A percentile compares a stretch with the other conserved stretches of the same genome.
Evolutionary conservation across 2,329 filamentous ascomycete genomes (phyloP).

Genomic region (Berkeleyomyces rouxiae): DNA sequence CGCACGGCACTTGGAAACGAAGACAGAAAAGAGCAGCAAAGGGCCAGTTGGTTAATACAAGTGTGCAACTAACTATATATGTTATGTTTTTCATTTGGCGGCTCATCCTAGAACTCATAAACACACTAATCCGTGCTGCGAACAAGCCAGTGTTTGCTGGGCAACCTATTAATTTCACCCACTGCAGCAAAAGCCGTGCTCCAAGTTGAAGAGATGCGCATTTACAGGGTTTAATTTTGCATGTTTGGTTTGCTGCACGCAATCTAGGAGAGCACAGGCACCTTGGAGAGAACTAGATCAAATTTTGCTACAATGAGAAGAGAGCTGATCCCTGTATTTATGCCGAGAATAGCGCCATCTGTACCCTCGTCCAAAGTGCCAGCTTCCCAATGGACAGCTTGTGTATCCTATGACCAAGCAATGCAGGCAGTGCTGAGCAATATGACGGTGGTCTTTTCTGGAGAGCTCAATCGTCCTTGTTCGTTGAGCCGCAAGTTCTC

Average conservation of each 20-base stretch:
- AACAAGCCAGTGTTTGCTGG: neutral
- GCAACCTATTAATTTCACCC: neutral
- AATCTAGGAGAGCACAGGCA: neutral
- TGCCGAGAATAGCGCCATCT: constrained; percentile 1
- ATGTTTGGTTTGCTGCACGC: neutral
- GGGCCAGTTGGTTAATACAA: no score
- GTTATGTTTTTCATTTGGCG: no score
- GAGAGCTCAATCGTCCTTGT: neutral
- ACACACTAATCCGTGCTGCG: neutral
- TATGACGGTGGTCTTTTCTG: neutral
- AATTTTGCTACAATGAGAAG: neutral
- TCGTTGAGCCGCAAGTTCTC: neutral
- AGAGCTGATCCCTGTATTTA: neutral
- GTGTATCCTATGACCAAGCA: neutral
- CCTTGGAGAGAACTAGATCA: neutral
- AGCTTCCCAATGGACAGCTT: neutral
- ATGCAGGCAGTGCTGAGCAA: neutral
- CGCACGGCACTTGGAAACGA: neutral
- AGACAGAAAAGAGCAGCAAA: no score
- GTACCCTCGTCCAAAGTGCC: neutral
- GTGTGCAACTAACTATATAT: no score
- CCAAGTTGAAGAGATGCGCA: neutral
- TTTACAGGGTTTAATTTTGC: neutral
- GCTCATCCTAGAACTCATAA: neutral
- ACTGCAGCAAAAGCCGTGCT: neutral